Base-by-base conservation (phyloP, 1,139 yeast genomes). In the Hansenula anomala region DNA sequence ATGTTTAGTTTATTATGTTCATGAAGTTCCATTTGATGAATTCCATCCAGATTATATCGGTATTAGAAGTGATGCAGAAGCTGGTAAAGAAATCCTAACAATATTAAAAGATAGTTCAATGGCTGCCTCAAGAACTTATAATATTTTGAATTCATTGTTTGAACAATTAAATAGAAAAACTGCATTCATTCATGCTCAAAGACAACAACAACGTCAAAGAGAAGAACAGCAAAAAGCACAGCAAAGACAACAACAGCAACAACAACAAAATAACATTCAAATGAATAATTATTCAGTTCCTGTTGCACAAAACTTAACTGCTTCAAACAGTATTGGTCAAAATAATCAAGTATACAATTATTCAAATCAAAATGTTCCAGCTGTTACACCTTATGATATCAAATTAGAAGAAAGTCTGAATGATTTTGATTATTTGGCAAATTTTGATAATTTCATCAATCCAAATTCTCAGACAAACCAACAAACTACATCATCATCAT, bases 1-100 rank as follows among this genome's bases (percentile, higher is more conserved):
- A 0, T 86, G 95, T 51, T 68, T 89, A 52, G 79, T 87, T 10
- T 89, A 84, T 55, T 89, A 87, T 56, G 85, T 80, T 43, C 96
- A 87, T 59, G 94, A 85, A 54, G 79, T 78, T 16, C 74, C 79
- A 19, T 58, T 63, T 20, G 70, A 80, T 49, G 80, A 78, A 40
- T 70, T 75, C 50, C 79, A 80, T 46, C 69, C 75, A 37, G 85
- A 81, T 47, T 79, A 79, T 69, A 51, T 69, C 49, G 61, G 64
- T 48, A 48, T 88, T 42, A 73, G 80, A 44, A 68, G 75, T 43
- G 95, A 86, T 60, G 92, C 94, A 6, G 95, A 86, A 52, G 69
- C 78, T 40, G 96, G 96, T 18, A 81, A 82, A 57, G 75, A 77
- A 44, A 86, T 87, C 2, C 66, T 89, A 51, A 81, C 83, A 43